A percentile compares a stretch with the other conserved stretches of the same genome.
These are phyloP conservation scores for Fusarium musae DNA, from an alignment of 2,329 filamentous ascomycete species.

Conservation along the genomic window DNA sequence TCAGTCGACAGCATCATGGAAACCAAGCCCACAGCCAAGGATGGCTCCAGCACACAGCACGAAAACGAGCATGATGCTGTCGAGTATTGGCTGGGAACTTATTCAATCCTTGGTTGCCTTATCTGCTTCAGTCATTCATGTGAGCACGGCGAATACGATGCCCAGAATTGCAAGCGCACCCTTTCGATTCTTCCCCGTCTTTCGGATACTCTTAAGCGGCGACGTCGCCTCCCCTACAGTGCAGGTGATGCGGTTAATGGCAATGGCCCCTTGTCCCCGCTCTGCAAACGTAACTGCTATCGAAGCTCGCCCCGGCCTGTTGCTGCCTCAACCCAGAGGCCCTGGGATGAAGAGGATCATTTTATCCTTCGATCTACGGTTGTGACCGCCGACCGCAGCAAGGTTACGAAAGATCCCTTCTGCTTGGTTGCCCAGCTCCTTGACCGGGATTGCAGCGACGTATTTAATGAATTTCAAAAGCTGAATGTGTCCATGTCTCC, in stretches of 20 bases:
- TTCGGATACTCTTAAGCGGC: slow-evolving; percentile 48
- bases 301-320: slow-evolving; percentile 38
- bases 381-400: slow-evolving; percentile 55
- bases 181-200: slow-evolving; percentile 59
- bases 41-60: slow-evolving; percentile 49
- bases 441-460: slow-evolving; percentile 64
- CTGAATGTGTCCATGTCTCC: slow-evolving; percentile 43
- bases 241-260: slow-evolving; percentile 27
- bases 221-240: slow-evolving; percentile 29
- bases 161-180: slow-evolving; percentile 62
- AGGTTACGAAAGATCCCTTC: slow-evolving; percentile 55
- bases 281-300: slow-evolving; percentile 59
- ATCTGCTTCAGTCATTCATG: slow-evolving; percentile 70
- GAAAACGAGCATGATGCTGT: slow-evolving; percentile 54
- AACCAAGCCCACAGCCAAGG: slow-evolving; percentile 64
- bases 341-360: slow-evolving; percentile 63
- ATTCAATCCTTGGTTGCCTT: slow-evolving; percentile 66
- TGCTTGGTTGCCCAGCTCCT: slow-evolving; percentile 63
- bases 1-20: slow-evolving; percentile 65
- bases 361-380: slow-evolving; percentile 60
- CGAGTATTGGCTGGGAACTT: slow-evolving; percentile 63
- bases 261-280: slow-evolving; percentile 16
- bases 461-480: slow-evolving; percentile 50
- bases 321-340: slow-evolving; percentile 24
- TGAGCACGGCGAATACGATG: slow-evolving; percentile 69